phyloP scores from a whole-genome alignment of 495 filamentous ascomycete genomes.

The Astrothelium subdiscretum region DNA sequence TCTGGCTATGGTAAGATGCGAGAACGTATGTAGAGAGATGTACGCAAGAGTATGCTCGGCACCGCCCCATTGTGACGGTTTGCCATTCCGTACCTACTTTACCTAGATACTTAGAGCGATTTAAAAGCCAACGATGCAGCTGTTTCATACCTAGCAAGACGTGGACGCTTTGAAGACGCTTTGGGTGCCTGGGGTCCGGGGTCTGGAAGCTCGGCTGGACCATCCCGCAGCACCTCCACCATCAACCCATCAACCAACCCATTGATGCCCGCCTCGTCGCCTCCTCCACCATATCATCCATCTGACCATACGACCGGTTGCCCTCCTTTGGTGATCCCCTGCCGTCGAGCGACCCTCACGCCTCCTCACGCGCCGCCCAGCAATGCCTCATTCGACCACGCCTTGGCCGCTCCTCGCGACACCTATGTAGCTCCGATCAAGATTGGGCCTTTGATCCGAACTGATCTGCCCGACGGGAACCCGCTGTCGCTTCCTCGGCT shows the following conservation, averaged over 20 bases:
- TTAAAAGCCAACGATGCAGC: too few species aligned
- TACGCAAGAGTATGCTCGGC: background rate
- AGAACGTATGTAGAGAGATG: background rate
- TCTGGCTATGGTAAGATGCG: background rate
- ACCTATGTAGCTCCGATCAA: background rate
- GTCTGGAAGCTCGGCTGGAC: slow-evolving; percentile 1
- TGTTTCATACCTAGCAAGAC: too few species aligned
- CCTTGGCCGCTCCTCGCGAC: background rate
- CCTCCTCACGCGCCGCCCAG: background rate
- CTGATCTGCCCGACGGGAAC: background rate
- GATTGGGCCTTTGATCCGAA: background rate
- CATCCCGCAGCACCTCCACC: background rate
- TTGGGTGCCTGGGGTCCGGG: background rate
- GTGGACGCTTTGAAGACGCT: too few species aligned
- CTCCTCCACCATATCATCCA: background rate
- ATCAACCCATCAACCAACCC: background rate
- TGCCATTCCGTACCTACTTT: background rate
- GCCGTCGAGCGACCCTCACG: background rate
- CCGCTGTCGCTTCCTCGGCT: background rate
- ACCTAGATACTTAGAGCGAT: too few species aligned
- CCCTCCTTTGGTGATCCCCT: background rate
- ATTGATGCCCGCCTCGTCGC: background rate
- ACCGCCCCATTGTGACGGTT: background rate
- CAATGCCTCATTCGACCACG: background rate
- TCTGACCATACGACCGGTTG: background rate